These are phyloP conservation scores for Apiotrichum mycotoxinovorans DNA, from an alignment of 1,284 basidiomycete genomes.

Conservation along the genomic window DNA sequence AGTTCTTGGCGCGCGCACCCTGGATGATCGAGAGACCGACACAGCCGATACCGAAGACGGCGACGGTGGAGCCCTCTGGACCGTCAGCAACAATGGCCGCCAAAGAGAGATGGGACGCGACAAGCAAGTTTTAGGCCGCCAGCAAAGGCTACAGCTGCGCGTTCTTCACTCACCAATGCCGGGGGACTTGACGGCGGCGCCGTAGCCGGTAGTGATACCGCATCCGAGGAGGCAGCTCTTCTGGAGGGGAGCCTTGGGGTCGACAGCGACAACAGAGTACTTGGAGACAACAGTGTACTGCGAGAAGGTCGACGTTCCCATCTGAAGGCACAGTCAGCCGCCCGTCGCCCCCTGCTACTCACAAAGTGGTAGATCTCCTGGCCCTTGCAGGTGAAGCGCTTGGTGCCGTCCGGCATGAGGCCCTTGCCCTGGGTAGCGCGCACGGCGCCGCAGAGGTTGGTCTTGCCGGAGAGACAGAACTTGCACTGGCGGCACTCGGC, in stretches of 20 bases:
- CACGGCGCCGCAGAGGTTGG: constrained; percentile 89
- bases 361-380: constrained; percentile 89
- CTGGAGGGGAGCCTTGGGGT: constrained; percentile 79
- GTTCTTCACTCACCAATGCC: constrained; percentile 37
- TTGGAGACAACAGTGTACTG: constrained; percentile 99
- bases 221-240: constrained; percentile 94
- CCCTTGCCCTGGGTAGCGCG: constrained; percentile 93
- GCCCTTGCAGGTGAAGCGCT: constrained; percentile 86
- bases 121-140: no score
- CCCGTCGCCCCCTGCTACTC: no score
- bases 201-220: constrained; percentile 88
- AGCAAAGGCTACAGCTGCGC: background rate
- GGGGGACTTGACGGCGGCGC: constrained; percentile 55
- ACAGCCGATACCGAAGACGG: constrained; percentile 92
- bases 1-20: constrained; percentile 73
- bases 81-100: background rate
- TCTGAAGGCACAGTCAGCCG: constrained; percentile 56
- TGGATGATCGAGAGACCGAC: constrained; percentile 92
- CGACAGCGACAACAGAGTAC: constrained; percentile 89
- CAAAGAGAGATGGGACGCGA: background rate
- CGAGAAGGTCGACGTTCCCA: constrained; percentile 97
- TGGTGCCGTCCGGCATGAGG: constrained; percentile 90
- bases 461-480: constrained; percentile 99
- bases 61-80: constrained; percentile 76
- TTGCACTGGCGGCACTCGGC: constrained; percentile 96